Base-by-base conservation (phyloP, 2,329 filamentous ascomycete genomes). In the Fusarium sp. region DNA sequence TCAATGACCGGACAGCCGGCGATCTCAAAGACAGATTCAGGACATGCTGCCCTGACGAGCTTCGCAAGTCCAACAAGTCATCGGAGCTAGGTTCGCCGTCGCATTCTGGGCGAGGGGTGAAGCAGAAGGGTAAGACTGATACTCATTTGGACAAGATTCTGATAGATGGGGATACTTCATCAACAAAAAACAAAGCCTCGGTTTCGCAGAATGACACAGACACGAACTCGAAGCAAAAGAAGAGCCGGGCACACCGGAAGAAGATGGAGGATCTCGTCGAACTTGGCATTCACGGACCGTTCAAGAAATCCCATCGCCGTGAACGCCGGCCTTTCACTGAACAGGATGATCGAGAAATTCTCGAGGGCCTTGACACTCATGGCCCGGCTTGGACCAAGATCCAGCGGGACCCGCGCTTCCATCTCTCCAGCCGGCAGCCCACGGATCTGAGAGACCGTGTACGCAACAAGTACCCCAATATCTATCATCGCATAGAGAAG, bases 301-400 rank as follows among this genome's bases (percentile, higher is more conserved):
- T 92, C 72, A 89, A 87, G 65, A 88, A 88, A 73, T 90, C 89
- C 0, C 83, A 85, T 50, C 85, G 90, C 30, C 86, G 90, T 23
- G 87, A 89, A 74, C 82, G 89, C 50, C 83, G 87, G 4, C 86
- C 88, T 1, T 92, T 91, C 67, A 89, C 88, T 0, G 87, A 89
- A 30, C 84, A 89, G 67, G 90, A 92, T 62, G 90, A 92, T 72
- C 81, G 81, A 31, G 87, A 90, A 68, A 91, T 91, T 46, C 80
- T 91, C 1, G 82, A 87, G 62, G 90, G 90, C 0, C 85, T 90
- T 39, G 81, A 88, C 40, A 75, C 83, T 5, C 90, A 91, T 73
- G 89, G 89, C 1, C 87, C 89, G 9, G 85, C 88, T 9, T 91
- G 90, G 89, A 90, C 89, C 54, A 88, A 87, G 76, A 91, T 91